A percentile compares a stretch with the other conserved stretches of the same genome.
phyloP scores from a whole-genome alignment of 2,329 filamentous ascomycete species.

The Penicillium decumbens region DNA sequence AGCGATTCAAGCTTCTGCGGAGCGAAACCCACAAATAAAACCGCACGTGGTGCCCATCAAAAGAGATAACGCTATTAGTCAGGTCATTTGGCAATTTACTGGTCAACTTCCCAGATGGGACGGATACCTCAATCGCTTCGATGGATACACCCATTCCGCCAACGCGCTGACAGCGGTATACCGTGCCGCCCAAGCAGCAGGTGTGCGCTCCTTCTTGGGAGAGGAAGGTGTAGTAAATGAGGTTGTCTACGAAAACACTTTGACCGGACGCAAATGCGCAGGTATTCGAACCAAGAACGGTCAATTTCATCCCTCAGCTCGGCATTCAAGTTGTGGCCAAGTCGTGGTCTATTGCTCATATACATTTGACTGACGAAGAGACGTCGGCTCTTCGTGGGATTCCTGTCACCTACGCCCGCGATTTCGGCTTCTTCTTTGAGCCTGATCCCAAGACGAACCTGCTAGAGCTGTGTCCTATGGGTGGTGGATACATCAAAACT shows the following conservation, averaged over 20 bases:
- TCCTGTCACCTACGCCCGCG: slow-evolving; percentile 57
- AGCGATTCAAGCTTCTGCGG: slow-evolving; percentile 40
- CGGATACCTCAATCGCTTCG: slow-evolving; percentile 56
- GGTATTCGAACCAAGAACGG: slow-evolving; percentile 40
- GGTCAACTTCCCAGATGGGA: slow-evolving; percentile 51
- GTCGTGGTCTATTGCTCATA: slow-evolving; percentile 57
- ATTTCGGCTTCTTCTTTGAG: slow-evolving; percentile 63
- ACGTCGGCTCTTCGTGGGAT: slow-evolving; percentile 53
- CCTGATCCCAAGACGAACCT: slow-evolving; percentile 56
- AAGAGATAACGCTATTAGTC: slow-evolving; percentile 39
- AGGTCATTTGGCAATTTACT: slow-evolving; percentile 47
- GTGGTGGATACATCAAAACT: slow-evolving; percentile 53
- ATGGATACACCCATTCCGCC: slow-evolving; percentile 55
- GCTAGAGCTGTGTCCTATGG: slow-evolving; percentile 58
- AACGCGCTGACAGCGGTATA: slow-evolving; percentile 50
- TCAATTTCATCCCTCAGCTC: slow-evolving; percentile 46
- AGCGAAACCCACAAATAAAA: slow-evolving; percentile 34
- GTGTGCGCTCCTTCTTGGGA: slow-evolving; percentile 45
- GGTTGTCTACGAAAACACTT: slow-evolving; percentile 36
- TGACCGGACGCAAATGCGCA: slow-evolving; percentile 21
- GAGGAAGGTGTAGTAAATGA: slow-evolving; percentile 38
- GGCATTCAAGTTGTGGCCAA: slow-evolving; percentile 52
- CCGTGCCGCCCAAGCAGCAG: slow-evolving; percentile 37
- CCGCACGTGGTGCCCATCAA: slow-evolving; percentile 40
- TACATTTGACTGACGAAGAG: slow-evolving; percentile 55